phyloP scores from a whole-genome alignment of 805 yeast genomes.

The Candida vartiovaarae region DNA sequence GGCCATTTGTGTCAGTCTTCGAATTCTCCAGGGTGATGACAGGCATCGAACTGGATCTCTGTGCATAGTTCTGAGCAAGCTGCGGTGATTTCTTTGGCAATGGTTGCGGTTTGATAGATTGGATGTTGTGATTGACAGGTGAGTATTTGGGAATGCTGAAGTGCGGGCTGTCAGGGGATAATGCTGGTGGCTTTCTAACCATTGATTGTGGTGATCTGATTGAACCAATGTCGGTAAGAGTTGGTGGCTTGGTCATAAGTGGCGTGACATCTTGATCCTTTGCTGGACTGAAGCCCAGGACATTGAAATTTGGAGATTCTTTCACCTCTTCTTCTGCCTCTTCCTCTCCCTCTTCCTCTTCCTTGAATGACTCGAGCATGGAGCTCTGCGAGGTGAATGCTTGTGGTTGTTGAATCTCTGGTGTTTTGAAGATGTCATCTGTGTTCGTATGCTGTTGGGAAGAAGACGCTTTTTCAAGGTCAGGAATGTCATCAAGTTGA shows the following conservation, averaged over 20 bases:
- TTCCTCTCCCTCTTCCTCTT: constrained; percentile 11
- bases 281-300: background rate
- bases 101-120: constrained; percentile 4
- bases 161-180: background rate
- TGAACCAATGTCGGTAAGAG: background rate
- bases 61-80: constrained; percentile 10
- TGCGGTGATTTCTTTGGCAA: constrained; percentile 8
- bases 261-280: too few relatives aligned
- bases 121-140: background rate
- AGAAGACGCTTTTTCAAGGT: background rate
- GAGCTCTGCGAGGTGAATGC: constrained; percentile 5
- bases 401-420: constrained; percentile 16
- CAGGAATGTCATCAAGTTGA: constrained; percentile 25
- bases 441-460: background rate
- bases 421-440: constrained; percentile 22
- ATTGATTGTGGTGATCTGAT: background rate
- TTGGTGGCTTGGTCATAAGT: background rate
- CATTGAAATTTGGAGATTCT: constrained; percentile 4
- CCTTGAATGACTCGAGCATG: too few relatives aligned
- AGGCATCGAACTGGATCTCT: constrained; percentile 22
- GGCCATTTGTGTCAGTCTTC: constrained; percentile 2
- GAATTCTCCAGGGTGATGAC: constrained; percentile 3
- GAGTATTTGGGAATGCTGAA: background rate
- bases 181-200: background rate
- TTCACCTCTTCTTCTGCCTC: constrained; percentile 5